Percentiles rank a stretch among this genome's conserved stretches.
Conservation (phyloP, 176 grass and related monocot species). For the Eragrostis curvula region DNA sequence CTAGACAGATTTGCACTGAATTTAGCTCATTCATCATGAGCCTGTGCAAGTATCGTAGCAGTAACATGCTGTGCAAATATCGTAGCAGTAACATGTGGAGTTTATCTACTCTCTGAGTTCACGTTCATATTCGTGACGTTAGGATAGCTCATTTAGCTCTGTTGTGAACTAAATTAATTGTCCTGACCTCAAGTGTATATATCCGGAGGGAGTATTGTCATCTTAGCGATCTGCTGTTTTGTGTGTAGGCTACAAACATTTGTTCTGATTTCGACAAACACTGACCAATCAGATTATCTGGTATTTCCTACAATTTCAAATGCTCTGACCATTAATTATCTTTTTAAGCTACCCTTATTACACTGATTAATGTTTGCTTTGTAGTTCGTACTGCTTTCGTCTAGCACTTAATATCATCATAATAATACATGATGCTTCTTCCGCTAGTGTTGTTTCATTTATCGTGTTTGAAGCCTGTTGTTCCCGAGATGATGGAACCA, state of each 20-base stretch:
- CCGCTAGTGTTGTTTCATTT: not conserved
- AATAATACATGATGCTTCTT: not conserved
- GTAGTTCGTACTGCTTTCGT: not conserved
- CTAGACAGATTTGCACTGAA: not conserved
- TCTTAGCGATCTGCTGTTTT: not conserved
- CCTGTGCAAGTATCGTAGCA: not conserved
- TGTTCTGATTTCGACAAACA: not conserved
- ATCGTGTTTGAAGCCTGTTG: not conserved
- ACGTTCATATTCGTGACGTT: not conserved
- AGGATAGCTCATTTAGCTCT: not conserved
- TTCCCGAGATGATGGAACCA: not conserved
- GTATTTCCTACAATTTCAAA: not conserved
- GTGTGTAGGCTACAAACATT: not conserved
- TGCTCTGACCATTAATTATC: not conserved
- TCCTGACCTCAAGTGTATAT: not conserved
- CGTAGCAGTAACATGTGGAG: not conserved
- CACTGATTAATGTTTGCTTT: not conserved
- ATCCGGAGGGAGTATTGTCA: not conserved
- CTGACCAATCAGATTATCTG: not conserved
- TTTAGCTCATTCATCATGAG: not conserved
- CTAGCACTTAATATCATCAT: not conserved
- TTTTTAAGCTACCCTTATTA: not conserved
- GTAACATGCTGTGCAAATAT: not conserved
- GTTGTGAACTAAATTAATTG: not conserved
- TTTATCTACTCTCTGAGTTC: not conserved